Base-by-base conservation (phyloP, 2,329 filamentous ascomycete species). In the Lojkania enalia region DNA sequence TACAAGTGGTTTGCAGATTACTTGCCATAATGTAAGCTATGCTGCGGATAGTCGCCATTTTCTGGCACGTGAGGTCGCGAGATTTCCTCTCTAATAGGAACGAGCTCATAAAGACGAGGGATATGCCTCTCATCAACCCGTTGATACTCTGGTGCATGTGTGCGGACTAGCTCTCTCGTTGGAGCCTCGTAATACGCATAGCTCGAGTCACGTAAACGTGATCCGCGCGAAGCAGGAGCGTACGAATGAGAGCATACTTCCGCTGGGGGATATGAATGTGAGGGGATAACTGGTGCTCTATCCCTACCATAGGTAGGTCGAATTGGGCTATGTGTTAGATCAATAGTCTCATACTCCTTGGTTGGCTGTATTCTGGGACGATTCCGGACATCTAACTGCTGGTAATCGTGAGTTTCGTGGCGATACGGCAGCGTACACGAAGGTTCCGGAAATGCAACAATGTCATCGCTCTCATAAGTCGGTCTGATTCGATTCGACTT, bases 291-390 rank as follows among this genome's bases (percentile, higher is more conserved):
- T 9, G 23, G 7, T 9, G 7, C 30, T 42, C 25, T 23, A 35
- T 18, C 16, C 13, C 29, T 19, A 25, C 35, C 35, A 21, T 40
- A 39, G 20, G 41, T 33, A 25, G 49, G 44, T 33, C 47, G 51
- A 23, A 48, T 46, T 29, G 55, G 55, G 42, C 60, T 65, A 53
- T 49, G 52, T 31, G 55, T 64, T 52, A 65, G 41, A 51, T 64
- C 52, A 57, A 58, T 33, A n/a, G 51, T 29, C 18, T 56, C 48
- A 32, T 51, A 45, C 16, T n/a, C 23, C n/a, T 48, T 44, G 14
- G 23, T 21, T 18, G 48, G 52, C 27, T 48, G 46, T 23, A 47
- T 35, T 35, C 45, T 44, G 19, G 44, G 41, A 19, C 30, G 51
- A 39, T 36, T 51, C 33, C 41, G 42, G 14, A 35, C 23, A 39